phyloP scores from a whole-genome alignment of 2,329 filamentous ascomycete genomes.

The Pseudogymnoascus sp. region DNA sequence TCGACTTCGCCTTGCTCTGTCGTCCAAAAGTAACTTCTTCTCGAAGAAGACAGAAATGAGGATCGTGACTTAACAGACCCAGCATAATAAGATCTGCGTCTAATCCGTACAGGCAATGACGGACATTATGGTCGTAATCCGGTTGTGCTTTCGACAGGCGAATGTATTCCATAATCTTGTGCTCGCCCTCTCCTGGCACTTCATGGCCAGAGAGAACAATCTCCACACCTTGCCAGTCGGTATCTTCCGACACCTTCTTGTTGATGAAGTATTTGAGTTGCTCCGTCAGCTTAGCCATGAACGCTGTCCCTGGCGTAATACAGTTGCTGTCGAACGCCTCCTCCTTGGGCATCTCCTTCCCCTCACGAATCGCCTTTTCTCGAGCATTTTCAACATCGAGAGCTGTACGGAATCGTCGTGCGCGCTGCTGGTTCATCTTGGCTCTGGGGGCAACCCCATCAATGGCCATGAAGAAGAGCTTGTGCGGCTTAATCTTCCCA shows the following conservation, averaged over 20 bases:
- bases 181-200: slow-evolving; percentile 94
- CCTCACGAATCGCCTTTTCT: slow-evolving; percentile 85
- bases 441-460: slow-evolving; percentile 95
- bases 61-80: slow-evolving; percentile 91
- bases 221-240: slow-evolving; percentile 95
- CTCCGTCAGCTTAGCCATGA: slow-evolving; percentile 92
- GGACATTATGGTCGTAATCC: slow-evolving; percentile 83
- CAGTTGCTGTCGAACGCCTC: slow-evolving; percentile 98
- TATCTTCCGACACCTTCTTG: slow-evolving; percentile 96
- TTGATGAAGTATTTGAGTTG: slow-evolving; percentile 98
- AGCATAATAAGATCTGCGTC: slow-evolving; percentile 99
- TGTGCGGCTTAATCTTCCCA: slow-evolving; percentile 96
- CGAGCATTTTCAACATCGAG: slow-evolving; percentile 82
- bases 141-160: slow-evolving; percentile 93
- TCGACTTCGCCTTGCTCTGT: slow-evolving; percentile 72
- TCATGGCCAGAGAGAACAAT: slow-evolving; percentile 96
- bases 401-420: slow-evolving; percentile 88
- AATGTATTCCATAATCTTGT: slow-evolving; percentile 99
- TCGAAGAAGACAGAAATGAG: slow-evolving; percentile 92
- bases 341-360: slow-evolving; percentile 88
- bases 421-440: slow-evolving; percentile 99
- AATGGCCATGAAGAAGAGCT: slow-evolving; percentile 99
- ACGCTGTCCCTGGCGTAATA: slow-evolving; percentile 93
- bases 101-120: slow-evolving; percentile 93
- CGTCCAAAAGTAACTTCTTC: slow-evolving; percentile 98